phyloP scores from a whole-genome alignment of 345 rosid species.

The Melaleuca quinquenervia region DNA sequence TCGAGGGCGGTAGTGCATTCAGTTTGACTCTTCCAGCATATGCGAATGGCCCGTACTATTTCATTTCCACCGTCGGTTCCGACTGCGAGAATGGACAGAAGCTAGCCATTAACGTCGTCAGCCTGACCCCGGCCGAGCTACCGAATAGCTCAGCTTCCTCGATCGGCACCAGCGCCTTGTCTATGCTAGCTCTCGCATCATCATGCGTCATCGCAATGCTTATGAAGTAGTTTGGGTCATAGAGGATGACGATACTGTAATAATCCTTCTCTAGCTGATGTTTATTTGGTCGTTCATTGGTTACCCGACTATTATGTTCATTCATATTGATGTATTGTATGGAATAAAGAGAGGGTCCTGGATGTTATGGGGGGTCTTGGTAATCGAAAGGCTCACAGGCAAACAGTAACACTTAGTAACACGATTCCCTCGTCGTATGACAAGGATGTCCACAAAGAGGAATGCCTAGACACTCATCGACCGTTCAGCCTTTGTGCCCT shows the following conservation, averaged over 20 bases:
- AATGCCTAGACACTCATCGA: neutral
- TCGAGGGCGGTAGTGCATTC: neutral
- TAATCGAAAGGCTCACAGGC: neutral
- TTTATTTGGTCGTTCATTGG: no score
- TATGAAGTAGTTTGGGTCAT: neutral
- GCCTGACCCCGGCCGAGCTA: neutral
- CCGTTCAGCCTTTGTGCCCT: neutral
- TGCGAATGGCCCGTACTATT: slow-evolving; percentile 5
- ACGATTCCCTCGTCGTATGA: neutral
- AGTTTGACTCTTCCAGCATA: neutral
- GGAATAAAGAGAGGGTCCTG: neutral
- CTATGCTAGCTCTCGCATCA: neutral
- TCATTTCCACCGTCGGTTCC: slow-evolving; percentile 8
- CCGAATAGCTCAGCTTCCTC: neutral
- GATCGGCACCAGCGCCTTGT: neutral
- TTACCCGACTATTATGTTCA: no score
- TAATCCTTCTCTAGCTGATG: no score
- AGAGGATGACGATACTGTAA: neutral
- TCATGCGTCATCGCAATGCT: neutral
- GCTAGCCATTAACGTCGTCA: slow-evolving; percentile 2
- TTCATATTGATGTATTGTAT: no score
- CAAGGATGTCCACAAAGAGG: neutral
- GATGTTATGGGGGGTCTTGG: neutral
- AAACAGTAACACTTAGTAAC: neutral
- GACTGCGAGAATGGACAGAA: slow-evolving; percentile 18